phyloP scores from a whole-genome alignment of 176 grass and related monocot genomes.

The Triticum monococcum region DNA sequence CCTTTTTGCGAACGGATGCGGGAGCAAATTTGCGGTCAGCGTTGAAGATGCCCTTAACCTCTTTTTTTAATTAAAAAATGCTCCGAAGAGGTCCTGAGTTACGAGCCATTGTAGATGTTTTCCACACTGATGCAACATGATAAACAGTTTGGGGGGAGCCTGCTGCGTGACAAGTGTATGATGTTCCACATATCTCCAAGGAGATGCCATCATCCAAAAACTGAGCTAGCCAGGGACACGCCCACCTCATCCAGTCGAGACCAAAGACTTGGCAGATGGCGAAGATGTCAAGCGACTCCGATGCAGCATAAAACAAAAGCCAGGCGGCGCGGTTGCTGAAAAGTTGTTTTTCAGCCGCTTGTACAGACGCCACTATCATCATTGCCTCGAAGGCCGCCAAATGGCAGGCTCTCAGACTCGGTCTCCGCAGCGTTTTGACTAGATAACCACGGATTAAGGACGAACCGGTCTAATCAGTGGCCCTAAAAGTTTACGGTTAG shows the following conservation, averaged over 20 bases:
- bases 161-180: not conserved
- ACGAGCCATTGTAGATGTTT: not conserved
- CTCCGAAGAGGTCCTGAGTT: too few species aligned
- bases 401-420: conserved; percentile 28
- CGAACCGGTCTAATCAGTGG: conserved; percentile 40
- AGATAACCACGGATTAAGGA: conserved; percentile 2
- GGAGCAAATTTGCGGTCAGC: too few species aligned
- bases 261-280: conserved; percentile 28
- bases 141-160: conserved; percentile 8
- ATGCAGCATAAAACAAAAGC: conserved; percentile 35
- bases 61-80: too few species aligned
- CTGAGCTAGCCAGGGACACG: conserved; percentile 12
- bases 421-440: conserved; percentile 35
- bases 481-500: conserved; percentile 29
- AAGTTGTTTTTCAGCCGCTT: conserved; percentile 24
- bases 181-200: not conserved
- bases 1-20: too few species aligned
- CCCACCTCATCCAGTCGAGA: not conserved
- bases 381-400: conserved; percentile 32
- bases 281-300: conserved; percentile 2
- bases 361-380: not conserved
- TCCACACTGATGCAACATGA: not conserved
- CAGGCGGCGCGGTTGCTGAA: conserved; percentile 19
- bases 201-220: conserved; percentile 5
- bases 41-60: too few species aligned